Percentiles rank a stretch among this genome's conserved stretches.
Evolutionary conservation across 139 green algal species (phyloP).

Genomic region (Mychonastes homosphaera): DNA sequence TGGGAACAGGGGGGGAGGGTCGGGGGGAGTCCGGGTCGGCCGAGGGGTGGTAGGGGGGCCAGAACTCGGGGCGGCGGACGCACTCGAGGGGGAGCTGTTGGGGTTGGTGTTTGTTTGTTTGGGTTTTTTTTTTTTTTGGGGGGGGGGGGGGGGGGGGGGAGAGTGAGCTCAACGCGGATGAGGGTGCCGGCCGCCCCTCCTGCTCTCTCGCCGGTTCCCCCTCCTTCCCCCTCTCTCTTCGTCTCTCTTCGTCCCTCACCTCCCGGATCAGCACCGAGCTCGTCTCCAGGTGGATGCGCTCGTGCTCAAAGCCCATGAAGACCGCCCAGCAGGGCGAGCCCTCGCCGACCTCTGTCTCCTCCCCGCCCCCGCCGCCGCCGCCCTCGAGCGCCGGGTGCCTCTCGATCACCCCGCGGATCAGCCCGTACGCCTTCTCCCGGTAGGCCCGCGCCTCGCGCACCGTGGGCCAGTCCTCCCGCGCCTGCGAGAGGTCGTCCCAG

Average conservation of each 20-base stretch:
- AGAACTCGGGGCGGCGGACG: slow-evolving; percentile 53
- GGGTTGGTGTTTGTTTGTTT: too few species aligned
- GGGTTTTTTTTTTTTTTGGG: too few species aligned
- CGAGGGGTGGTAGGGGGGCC: slow-evolving; percentile 56
- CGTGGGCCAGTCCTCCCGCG: slow-evolving; percentile 57
- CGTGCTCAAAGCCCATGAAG: slow-evolving; percentile 75
- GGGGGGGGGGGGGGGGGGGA: too few species aligned
- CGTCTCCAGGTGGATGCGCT: slow-evolving; percentile 73
- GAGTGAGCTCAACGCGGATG: too few species aligned
- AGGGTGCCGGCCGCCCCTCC: too few species aligned
- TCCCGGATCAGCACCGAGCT: slow-evolving; percentile 56
- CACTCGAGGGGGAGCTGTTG: slow-evolving; percentile 42
- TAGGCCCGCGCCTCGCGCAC: slow-evolving; percentile 32
- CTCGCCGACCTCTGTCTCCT: slow-evolving; percentile 15
- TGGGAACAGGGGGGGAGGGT: slow-evolving; percentile 22
- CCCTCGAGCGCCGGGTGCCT: slow-evolving; percentile 36
- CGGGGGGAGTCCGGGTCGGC: background rate
- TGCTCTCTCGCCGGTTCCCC: background rate
- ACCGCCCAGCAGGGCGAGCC: slow-evolving; percentile 45
- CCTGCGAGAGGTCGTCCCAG: slow-evolving; percentile 67
- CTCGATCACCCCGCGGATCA: slow-evolving; percentile 33
- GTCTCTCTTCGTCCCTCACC: slow-evolving; percentile 16
- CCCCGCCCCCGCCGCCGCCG: background rate
- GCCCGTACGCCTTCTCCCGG: slow-evolving; percentile 26
- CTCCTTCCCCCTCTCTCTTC: background rate